These are phyloP conservation scores for Vachellia collinsii DNA, from an alignment of 306 rosid species.

Conservation along the genomic window DNA sequence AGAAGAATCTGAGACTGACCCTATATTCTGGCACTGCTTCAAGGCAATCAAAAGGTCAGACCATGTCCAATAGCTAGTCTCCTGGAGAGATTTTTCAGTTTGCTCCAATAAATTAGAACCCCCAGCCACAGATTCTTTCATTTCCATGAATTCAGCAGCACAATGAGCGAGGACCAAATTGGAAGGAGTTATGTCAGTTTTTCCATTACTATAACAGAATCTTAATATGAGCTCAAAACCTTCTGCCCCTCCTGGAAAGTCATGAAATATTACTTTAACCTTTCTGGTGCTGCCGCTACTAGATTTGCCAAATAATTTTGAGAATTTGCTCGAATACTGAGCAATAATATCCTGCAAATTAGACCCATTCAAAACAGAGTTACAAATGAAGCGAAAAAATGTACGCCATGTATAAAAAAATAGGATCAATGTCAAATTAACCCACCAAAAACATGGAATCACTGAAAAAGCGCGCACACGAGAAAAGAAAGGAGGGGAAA, in stretches of 20 bases:
- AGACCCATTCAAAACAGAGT: conserved; percentile 13
- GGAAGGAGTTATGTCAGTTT: conserved; percentile 57
- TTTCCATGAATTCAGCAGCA: conserved; percentile 87
- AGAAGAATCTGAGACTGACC: conserved; percentile 41
- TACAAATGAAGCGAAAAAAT: not conserved
- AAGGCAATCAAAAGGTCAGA: conserved; percentile 66
- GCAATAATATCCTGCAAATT: conserved; percentile 61
- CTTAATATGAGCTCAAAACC: conserved; percentile 77
- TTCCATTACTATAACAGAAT: conserved; percentile 77
- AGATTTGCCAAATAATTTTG: conserved; percentile 73
- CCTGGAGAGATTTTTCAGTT: conserved; percentile 67
- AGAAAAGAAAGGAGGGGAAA: not conserved
- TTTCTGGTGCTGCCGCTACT: conserved; percentile 49
- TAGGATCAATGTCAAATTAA: not conserved
- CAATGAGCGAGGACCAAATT: conserved; percentile 57
- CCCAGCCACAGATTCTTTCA: conserved; percentile 58
- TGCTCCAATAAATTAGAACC: conserved; percentile 56
- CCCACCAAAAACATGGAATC: conserved; percentile 43
- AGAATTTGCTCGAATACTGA: conserved; percentile 67
- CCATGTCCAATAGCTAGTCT: conserved; percentile 82
- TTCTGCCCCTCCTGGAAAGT: conserved; percentile 94
- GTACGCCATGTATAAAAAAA: not conserved
- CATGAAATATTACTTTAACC: conserved; percentile 81
- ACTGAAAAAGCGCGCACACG: conserved; percentile 20
- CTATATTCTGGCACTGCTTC: conserved; percentile 66